phyloP scores from a whole-genome alignment of 768 basidiomycete genomes.

The Hortiboletus campestris region DNA sequence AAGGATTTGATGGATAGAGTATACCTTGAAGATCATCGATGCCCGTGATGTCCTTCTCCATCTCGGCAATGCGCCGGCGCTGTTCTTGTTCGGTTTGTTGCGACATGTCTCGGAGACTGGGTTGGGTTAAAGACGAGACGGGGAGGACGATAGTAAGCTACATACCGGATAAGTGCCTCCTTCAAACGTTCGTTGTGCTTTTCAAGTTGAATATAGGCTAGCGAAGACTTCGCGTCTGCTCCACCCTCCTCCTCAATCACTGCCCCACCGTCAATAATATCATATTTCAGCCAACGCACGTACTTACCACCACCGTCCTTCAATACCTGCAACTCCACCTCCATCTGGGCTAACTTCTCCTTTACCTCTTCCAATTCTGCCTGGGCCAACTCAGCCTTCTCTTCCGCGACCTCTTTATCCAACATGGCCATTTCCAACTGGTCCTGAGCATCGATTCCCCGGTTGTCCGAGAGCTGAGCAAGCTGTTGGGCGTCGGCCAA shows the following conservation, averaged over 20 bases:
- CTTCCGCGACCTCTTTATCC: slow-evolving; percentile 96
- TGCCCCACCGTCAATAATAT: slow-evolving; percentile 9
- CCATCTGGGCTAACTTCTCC: slow-evolving; percentile 73
- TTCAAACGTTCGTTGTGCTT: slow-evolving; percentile 96
- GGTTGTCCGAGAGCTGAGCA: slow-evolving; percentile 64
- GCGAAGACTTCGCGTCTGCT: slow-evolving; percentile 48
- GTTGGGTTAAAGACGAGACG: neutral
- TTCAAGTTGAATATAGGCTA: slow-evolving; percentile 84
- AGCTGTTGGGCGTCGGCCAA: slow-evolving; percentile 76
- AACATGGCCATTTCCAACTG: slow-evolving; percentile 93
- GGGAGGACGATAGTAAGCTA: neutral
- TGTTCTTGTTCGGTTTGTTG: slow-evolving; percentile 87
- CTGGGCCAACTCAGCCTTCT: slow-evolving; percentile 79
- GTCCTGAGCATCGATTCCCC: slow-evolving; percentile 78
- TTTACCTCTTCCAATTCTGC: slow-evolving; percentile 73
- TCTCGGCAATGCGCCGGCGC: slow-evolving; percentile 72
- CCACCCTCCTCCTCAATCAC: slow-evolving; percentile 30
- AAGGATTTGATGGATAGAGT: neutral
- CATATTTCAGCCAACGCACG: neutral
- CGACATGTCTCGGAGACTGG: slow-evolving; percentile 82
- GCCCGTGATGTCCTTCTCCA: slow-evolving; percentile 83
- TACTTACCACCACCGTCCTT: slow-evolving; percentile 51
- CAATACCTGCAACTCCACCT: slow-evolving; percentile 82
- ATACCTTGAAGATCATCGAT: slow-evolving; percentile 80
- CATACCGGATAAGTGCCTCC: slow-evolving; percentile 85